Evolutionary conservation across 768 basidiomycete genomes (phyloP), one percentile per base, ranked within the genome.

Genomic region (Agaricus blazei): DNA sequence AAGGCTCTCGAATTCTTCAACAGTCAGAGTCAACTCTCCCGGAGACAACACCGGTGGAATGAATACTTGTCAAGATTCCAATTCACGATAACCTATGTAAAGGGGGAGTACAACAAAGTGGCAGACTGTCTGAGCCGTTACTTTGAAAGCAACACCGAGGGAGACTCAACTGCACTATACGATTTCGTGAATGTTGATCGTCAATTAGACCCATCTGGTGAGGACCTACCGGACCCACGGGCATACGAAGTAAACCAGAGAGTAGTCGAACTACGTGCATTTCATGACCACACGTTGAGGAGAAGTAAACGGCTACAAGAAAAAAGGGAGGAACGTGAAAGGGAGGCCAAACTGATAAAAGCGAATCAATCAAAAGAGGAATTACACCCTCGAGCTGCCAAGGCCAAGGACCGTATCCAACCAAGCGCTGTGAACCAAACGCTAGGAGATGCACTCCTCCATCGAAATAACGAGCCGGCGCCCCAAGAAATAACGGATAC

Each of bases 11-110:
- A 63, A 37, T 67, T 67, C 60, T 69, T 72, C 40, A 62, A 68
- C 11, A 64, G 59, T 0, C 66, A 70, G 48, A 0, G 12, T 0
- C 23, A 50, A 6, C 23, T 67, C 11, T 58, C 57, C 0, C 34
- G 47, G 8, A 58, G 65, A 9, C 70, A 66, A 42, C 36, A 52
- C 4, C 47, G 65, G 3, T 74, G 71, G 70, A 59, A 59, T 29
- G 68, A 73, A 23, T 72, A 64, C 48, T 19, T 72, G 12, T 59
- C 57, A 0, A 11, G 58, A 1, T 72, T 72, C 50, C 52, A 70
- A 43, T 62, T 57, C 40, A 57, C 65, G 9, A 65, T 68, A 14
- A 45, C 44, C 3, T 45, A 69, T 51, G 62, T 68, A 0, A 61
- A 64, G 36, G 70, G 68, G 0, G 51, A 54, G 28, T 24, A 42